Conservation (phyloP, 352 stramenopile genomes). For the Globisporangium parvum region DNA sequence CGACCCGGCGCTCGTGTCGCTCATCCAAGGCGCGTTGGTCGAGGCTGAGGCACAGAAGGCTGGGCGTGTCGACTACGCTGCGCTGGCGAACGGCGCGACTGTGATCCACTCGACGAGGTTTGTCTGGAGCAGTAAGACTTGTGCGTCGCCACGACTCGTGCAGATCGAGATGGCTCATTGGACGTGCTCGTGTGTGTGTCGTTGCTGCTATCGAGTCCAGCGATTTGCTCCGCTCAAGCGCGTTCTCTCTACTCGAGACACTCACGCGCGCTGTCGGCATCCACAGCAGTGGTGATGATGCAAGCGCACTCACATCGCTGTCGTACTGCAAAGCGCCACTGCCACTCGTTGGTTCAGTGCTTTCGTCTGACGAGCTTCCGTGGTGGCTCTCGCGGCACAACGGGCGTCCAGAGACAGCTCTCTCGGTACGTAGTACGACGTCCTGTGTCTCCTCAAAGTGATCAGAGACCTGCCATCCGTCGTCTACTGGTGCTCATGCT, state of each 20-base stretch:
- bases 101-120: conserved; percentile 60
- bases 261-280: conserved; percentile 29
- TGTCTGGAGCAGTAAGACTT: not conserved
- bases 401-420: conserved; percentile 60
- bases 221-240: conserved; percentile 42
- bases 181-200: conserved; percentile 1
- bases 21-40: conserved; percentile 36
- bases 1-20: conserved; percentile 47
- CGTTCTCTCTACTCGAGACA: conserved; percentile 24
- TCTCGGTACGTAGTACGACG: conserved; percentile 60
- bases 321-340: conserved; percentile 37
- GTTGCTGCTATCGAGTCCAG: conserved; percentile 21
- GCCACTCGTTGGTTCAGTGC: conserved; percentile 26
- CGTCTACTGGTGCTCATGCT: not conserved
- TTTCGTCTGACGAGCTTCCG: conserved; percentile 45
- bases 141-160: not conserved
- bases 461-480: not conserved
- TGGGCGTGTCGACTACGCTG: conserved; percentile 55
- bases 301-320: conserved; percentile 44
- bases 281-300: conserved; percentile 8
- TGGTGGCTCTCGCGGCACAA: conserved; percentile 81
- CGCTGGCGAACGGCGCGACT: conserved; percentile 54
- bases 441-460: too few species aligned
- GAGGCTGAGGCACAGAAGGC: conserved; percentile 39
- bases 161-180: not conserved